These are phyloP conservation scores for Nicotiana benthamiana DNA, from an alignment of 257 asterid genomes.

Conservation along the genomic window DNA sequence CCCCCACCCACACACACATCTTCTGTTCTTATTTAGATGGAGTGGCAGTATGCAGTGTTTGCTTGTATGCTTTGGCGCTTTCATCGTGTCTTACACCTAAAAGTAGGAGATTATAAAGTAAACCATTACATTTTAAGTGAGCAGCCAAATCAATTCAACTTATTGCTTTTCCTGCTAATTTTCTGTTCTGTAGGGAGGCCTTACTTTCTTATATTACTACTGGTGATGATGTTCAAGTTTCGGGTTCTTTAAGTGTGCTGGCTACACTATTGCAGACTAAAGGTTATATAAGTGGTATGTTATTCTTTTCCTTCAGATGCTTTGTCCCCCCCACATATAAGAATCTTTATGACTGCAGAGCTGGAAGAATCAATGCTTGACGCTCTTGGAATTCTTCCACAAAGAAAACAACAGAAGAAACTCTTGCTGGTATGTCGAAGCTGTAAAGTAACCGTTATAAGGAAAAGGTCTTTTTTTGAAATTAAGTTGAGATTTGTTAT, in stretches of 20 bases:
- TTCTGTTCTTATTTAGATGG: constrained; percentile 1
- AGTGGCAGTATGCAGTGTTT: background rate
- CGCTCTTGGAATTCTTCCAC: constrained; percentile 97
- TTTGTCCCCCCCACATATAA: constrained; percentile 13
- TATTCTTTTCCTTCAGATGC: constrained; percentile 18
- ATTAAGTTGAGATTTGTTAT: background rate
- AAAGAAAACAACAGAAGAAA: constrained; percentile 89
- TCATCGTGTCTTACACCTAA: background rate
- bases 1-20: no score
- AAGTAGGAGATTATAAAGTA: background rate
- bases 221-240: constrained; percentile 84
- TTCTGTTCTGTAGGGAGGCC: constrained; percentile 58
- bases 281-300: constrained; percentile 40
- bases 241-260: constrained; percentile 76
- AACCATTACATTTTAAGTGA: background rate
- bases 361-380: constrained; percentile 91
- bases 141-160: background rate
- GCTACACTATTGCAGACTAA: constrained; percentile 92
- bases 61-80: background rate
- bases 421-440: constrained; percentile 68
- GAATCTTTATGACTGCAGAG: constrained; percentile 43
- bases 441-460: background rate
- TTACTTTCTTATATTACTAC: constrained; percentile 70
- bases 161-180: background rate
- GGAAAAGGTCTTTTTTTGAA: background rate